Conservation (phyloP, 1,139 yeast genomes). For the Kodamaea arcana region DNA sequence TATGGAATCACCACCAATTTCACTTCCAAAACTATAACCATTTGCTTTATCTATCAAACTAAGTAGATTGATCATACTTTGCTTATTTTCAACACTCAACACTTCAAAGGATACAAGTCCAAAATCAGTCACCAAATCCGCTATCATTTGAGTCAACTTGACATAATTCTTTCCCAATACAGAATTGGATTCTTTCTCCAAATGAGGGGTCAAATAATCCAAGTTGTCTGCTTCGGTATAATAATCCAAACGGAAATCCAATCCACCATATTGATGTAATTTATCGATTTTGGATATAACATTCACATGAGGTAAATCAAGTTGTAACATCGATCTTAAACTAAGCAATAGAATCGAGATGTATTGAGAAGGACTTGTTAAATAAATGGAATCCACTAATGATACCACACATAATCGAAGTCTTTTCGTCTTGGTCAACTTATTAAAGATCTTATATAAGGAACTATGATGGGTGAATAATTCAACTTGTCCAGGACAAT, state of each 20-base stretch:
- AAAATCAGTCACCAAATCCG: slow-evolving; percentile 81
- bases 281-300: slow-evolving; percentile 82
- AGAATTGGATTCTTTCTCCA: slow-evolving; percentile 66
- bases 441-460: slow-evolving; percentile 33
- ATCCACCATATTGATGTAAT: slow-evolving; percentile 54
- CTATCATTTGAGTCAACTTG: slow-evolving; percentile 70
- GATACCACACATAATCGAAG: slow-evolving; percentile 83
- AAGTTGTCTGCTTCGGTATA: slow-evolving; percentile 93
- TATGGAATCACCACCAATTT: slow-evolving; percentile 89
- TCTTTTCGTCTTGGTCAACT: slow-evolving; percentile 44
- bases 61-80: slow-evolving; percentile 80
- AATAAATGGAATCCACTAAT: slow-evolving; percentile 77
- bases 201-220: slow-evolving; percentile 58
- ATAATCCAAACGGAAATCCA: slow-evolving; percentile 74
- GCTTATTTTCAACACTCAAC: slow-evolving; percentile 83
- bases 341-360: slow-evolving; percentile 79
- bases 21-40: slow-evolving; percentile 93
- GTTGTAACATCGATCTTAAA: slow-evolving; percentile 57
- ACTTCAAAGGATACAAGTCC: slow-evolving; percentile 88
- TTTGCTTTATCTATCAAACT: slow-evolving; percentile 82
- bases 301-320: slow-evolving; percentile 44
- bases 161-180: slow-evolving; percentile 62
- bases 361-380: slow-evolving; percentile 87
- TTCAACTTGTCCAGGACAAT: slow-evolving; percentile 64
- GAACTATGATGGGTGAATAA: slow-evolving; percentile 45